Percentiles rank a stretch among this genome's conserved stretches.
Conservation (phyloP, 495 filamentous ascomycete genomes). For the Penicilliopsis zonata region DNA sequence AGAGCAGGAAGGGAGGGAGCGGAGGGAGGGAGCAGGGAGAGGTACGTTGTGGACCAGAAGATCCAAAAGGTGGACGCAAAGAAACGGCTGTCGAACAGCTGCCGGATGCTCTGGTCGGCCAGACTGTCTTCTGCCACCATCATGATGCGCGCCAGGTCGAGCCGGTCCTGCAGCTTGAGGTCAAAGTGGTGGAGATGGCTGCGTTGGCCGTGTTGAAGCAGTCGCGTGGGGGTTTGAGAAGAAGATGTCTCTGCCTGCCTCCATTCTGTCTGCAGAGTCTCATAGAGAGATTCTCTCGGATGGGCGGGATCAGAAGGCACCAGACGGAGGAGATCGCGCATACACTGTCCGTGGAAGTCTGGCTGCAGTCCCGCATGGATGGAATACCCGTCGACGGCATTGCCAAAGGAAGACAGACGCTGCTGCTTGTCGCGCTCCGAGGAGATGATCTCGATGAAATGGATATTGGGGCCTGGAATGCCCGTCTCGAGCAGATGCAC, state of each 20-base stretch:
- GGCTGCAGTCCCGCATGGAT: slow-evolving; percentile 16
- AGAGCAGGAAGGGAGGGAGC: background rate
- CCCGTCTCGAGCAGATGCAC: slow-evolving; percentile 24
- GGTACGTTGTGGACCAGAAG: slow-evolving; percentile 22
- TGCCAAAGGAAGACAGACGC: slow-evolving; percentile 15
- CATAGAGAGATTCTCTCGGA: slow-evolving; percentile 3
- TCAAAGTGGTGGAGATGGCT: too few relatives aligned
- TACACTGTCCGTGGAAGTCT: slow-evolving; percentile 22
- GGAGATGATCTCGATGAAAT: slow-evolving; percentile 19
- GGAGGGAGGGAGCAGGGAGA: too few relatives aligned
- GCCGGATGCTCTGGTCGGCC: slow-evolving; percentile 17
- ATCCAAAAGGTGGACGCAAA: slow-evolving; percentile 28
- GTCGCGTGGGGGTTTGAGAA: background rate
- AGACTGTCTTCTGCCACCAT: slow-evolving; percentile 13
- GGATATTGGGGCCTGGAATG: slow-evolving; percentile 17
- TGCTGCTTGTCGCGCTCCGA: slow-evolving; percentile 17
- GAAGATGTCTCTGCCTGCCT: background rate
- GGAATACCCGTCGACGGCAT: slow-evolving; percentile 15
- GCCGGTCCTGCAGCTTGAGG: slow-evolving; percentile 6
- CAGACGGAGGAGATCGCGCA: slow-evolving; percentile 18
- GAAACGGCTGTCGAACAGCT: slow-evolving; percentile 20
- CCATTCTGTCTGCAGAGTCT: too few relatives aligned
- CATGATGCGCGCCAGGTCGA: slow-evolving; percentile 17
- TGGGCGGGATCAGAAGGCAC: slow-evolving; percentile 11
- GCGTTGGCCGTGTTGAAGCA: slow-evolving; percentile 1